phyloP scores from a whole-genome alignment of 2,329 filamentous ascomycete genomes.

The Exophiala mesophila region DNA sequence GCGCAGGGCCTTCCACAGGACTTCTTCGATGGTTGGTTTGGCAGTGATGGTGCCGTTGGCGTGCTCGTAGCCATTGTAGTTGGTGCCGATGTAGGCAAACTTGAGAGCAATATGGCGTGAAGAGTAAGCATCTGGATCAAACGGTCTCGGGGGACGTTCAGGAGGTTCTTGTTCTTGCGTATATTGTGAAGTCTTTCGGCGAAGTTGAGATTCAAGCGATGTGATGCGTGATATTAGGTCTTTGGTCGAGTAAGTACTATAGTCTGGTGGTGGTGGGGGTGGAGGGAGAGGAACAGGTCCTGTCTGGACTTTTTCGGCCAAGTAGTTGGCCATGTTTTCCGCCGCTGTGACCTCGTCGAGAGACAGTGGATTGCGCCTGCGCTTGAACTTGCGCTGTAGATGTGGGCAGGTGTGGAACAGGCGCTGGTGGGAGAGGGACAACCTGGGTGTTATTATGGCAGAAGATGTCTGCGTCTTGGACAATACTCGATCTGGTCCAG shows the following conservation, averaged over 20 bases:
- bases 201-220: constrained; percentile 62
- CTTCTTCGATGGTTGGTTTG: constrained; percentile 82
- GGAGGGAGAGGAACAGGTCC: not conserved
- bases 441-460: too few species aligned
- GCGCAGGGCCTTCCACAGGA: constrained; percentile 83
- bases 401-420: too few species aligned
- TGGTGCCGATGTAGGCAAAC: constrained; percentile 84
- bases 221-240: constrained; percentile 64
- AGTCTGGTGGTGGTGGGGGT: constrained; percentile 40
- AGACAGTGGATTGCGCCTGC: too few species aligned
- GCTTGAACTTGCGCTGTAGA: too few species aligned
- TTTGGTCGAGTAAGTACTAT: constrained; percentile 63
- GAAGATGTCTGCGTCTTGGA: too few species aligned
- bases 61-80: constrained; percentile 91
- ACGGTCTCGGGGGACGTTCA: constrained; percentile 32
- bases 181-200: constrained; percentile 42
- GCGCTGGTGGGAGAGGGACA: too few species aligned
- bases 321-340: too few species aligned
- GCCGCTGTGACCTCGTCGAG: too few species aligned
- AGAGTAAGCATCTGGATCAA: constrained; percentile 75
- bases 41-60: constrained; percentile 64
- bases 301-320: too few species aligned
- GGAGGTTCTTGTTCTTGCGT: constrained; percentile 1
- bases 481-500: too few species aligned
- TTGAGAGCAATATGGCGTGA: constrained; percentile 86